A percentile compares a stretch with the other conserved stretches of the same genome.
Conservation (phyloP, 805 yeast genomes). For the Candida incommunis region DNA sequence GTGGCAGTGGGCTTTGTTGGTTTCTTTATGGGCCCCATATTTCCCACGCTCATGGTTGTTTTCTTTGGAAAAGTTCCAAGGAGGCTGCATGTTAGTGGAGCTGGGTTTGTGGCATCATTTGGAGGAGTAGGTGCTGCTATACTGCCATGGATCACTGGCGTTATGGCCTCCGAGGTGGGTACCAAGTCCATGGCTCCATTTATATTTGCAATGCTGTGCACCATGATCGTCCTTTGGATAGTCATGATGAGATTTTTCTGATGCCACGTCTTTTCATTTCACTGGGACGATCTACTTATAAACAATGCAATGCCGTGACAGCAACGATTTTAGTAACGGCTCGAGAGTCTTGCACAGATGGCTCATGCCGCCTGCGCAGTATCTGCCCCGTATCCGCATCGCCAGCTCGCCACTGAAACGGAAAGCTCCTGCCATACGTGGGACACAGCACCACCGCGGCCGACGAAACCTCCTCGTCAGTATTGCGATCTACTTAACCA, state of each 20-base stretch:
- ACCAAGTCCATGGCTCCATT: conserved; percentile 15
- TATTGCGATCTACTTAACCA: no score
- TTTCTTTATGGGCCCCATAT: conserved; percentile 51
- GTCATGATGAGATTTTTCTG: conserved; percentile 8
- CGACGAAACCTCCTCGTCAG: no score
- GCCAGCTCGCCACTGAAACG: no score
- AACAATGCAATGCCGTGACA: no score
- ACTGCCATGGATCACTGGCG: conserved; percentile 53
- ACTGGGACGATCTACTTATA: no score
- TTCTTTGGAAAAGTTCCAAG: conserved; percentile 49
- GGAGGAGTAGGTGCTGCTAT: conserved; percentile 80
- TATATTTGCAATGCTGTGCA: conserved; percentile 10
- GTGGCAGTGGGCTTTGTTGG: conserved; percentile 38
- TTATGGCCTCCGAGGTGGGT: conserved; percentile 20
- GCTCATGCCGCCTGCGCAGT: no score
- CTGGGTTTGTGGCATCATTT: conserved; percentile 62
- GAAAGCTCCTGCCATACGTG: no score
- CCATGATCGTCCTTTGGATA: conserved; percentile 15
- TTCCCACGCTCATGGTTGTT: conserved; percentile 58
- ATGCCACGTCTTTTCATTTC: no score
- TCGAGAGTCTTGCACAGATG: no score
- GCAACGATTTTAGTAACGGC: no score
- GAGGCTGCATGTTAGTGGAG: conserved; percentile 45
- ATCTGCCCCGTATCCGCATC: no score
- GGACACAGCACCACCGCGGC: no score